Evolutionary conservation across 345 rosid species (phyloP).

Genomic region (Isatis tinctoria): DNA sequence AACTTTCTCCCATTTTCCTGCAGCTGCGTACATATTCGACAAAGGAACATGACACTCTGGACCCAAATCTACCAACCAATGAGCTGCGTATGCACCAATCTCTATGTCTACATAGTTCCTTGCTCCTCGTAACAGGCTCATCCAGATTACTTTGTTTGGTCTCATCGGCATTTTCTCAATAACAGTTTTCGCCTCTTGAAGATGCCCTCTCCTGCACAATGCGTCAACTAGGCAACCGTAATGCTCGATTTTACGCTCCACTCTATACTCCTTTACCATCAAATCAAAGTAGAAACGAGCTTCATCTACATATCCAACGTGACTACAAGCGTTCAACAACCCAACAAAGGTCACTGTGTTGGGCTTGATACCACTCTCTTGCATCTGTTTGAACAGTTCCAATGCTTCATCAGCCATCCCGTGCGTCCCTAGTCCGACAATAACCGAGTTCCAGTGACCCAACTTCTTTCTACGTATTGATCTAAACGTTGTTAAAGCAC

Average conservation of each 20-base stretch:
- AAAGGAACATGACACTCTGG: constrained; percentile 61
- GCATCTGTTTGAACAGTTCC: constrained; percentile 44
- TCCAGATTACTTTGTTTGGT: constrained; percentile 59
- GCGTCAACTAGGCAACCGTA: constrained; percentile 65
- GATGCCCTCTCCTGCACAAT: constrained; percentile 51
- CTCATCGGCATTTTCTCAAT: constrained; percentile 51
- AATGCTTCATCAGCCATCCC: constrained; percentile 54
- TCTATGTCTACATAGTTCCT: constrained; percentile 44
- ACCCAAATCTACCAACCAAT: constrained; percentile 35
- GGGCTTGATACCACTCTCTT: constrained; percentile 40
- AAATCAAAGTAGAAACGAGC: constrained; percentile 47
- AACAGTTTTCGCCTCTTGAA: constrained; percentile 52
- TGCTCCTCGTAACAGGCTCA: constrained; percentile 54
- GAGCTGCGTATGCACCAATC: constrained; percentile 58
- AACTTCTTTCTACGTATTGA: constrained; percentile 43
- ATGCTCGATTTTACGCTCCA: constrained; percentile 54
- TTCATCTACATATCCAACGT: constrained; percentile 59
- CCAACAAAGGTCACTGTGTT: constrained; percentile 58
- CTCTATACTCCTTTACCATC: constrained; percentile 47
- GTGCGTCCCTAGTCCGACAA: constrained; percentile 62
- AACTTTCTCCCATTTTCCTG: constrained; percentile 51
- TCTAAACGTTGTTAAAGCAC: constrained; percentile 42
- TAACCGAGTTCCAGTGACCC: constrained; percentile 70
- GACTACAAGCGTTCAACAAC: constrained; percentile 67
- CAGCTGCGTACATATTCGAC: constrained; percentile 63